Percentiles rank a stretch among this genome's conserved stretches.
Evolutionary conservation across 1,284 basidiomycete species (phyloP).

Genomic region (Sanguinoderma infundibulare): DNA sequence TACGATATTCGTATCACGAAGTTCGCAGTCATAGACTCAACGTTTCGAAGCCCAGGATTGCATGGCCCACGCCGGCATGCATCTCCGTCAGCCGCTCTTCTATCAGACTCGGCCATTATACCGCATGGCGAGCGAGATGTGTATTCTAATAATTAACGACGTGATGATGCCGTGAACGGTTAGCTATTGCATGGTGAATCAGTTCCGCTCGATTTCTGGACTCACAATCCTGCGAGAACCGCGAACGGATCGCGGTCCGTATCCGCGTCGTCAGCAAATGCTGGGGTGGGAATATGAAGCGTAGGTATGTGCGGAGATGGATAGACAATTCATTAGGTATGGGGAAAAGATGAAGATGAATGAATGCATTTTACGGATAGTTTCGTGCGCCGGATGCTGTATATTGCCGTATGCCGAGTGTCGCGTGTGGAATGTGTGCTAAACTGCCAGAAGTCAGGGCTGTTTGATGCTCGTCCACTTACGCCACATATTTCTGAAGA

Average conservation of each 20-base stretch:
- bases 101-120: not conserved
- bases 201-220: not conserved
- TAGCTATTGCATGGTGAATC: not conserved
- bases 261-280: not conserved
- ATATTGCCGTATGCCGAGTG: not conserved
- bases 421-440: too few relatives aligned
- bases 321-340: not conserved
- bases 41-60: not conserved
- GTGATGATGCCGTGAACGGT: conserved; percentile 6
- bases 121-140: not conserved
- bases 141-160: conserved; percentile 24
- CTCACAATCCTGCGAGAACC: not conserved
- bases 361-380: conserved; percentile 2
- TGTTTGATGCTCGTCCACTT: not conserved
- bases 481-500: not conserved
- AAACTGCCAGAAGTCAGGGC: too few relatives aligned
- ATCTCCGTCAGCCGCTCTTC: not conserved
- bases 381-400: not conserved
- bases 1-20: too few relatives aligned
- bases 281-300: too few relatives aligned
- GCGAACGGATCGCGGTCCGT: not conserved
- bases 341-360: not conserved
- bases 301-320: not conserved
- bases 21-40: not conserved
- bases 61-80: too few relatives aligned